Base-by-base conservation (phyloP, 169 alveolate species). In the Plasmodium cynomolgi region DNA sequence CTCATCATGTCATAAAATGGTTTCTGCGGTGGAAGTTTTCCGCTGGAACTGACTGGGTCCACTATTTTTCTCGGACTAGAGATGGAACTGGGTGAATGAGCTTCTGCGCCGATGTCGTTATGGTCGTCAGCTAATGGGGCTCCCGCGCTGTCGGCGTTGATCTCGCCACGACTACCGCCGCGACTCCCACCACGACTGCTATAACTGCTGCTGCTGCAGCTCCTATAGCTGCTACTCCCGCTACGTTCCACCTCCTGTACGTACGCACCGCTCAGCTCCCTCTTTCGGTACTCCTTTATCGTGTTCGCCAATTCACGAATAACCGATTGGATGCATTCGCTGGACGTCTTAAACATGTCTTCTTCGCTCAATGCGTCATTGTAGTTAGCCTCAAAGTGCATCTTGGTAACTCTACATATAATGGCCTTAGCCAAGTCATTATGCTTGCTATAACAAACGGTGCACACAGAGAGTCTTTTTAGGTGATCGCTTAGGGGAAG, bases 341-440 rank as follows among this genome's bases (percentile, higher is more conserved):
- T 91, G 5, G 95, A 81, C 7, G 84, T 39, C 62, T 91, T 91
- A 81, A 72, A 83, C 71, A 91, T 31, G 56, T 91, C 92, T 31
- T 83, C 92, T 2, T 91, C 92, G 44, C 84, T 54, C 58, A 91
- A 20, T 8, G 84, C 81, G 29, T 91, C 92, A 82, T 91, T 83
- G 77, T 82, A 81, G 33, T 91, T 91, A n/a, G 95, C 13, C 56
- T 91, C 86, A 56, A 91, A 91, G 58, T 91, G 95, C 92, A 82
- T 44, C 62, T 91, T 91, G 34, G 95, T 91, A 17, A 91, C 82
- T 83, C 95, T 81, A 54, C 95, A 91, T 26, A 91, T 91, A 33
- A 91, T 58, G 50, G 95, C 91, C 29, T 91, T 81, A 39, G 95
- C 92, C 41, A 91, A 82, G 83, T 91, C 92, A 9, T 73, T 56